Evolutionary conservation across 108 stramenopile genomes (phyloP).

Genomic region (Cyclotella choctawhatcheeana): DNA sequence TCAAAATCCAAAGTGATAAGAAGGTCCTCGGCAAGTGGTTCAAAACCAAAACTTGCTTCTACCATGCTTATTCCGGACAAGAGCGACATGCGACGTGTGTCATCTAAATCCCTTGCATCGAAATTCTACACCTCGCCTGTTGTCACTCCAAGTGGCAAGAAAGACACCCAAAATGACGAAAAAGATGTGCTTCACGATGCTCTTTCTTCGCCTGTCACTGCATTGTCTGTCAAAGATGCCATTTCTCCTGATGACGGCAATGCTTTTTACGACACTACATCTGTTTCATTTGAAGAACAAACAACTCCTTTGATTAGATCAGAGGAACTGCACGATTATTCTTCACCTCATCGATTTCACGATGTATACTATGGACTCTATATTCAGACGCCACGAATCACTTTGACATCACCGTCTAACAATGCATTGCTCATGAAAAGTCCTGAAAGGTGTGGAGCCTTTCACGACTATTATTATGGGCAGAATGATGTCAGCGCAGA

Average conservation of each 20-base stretch:
- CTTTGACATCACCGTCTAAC: background rate
- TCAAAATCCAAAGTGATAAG: too few species aligned
- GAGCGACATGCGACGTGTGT: too few species aligned
- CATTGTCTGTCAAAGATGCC: background rate
- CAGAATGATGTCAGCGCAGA: background rate
- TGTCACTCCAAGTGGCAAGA: constrained; percentile 2
- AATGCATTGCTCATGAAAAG: background rate
- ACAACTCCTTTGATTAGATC: background rate
- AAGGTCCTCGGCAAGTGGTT: too few species aligned
- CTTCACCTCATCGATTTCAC: background rate
- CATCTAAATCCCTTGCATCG: too few species aligned
- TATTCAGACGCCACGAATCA: background rate
- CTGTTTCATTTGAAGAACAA: constrained; percentile 2
- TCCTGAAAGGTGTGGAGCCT: background rate
- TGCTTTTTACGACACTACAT: background rate
- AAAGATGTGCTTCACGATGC: background rate
- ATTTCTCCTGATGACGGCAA: background rate
- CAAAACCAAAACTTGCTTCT: background rate
- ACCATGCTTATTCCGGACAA: too few species aligned
- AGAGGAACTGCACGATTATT: background rate
- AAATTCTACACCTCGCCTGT: background rate
- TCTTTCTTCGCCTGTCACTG: background rate
- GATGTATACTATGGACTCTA: background rate
- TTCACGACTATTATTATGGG: constrained; percentile 17
- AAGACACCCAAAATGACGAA: background rate